Evolutionary conservation across 345 rosid genomes (phyloP).

Genomic region (Brassica cretica): DNA sequence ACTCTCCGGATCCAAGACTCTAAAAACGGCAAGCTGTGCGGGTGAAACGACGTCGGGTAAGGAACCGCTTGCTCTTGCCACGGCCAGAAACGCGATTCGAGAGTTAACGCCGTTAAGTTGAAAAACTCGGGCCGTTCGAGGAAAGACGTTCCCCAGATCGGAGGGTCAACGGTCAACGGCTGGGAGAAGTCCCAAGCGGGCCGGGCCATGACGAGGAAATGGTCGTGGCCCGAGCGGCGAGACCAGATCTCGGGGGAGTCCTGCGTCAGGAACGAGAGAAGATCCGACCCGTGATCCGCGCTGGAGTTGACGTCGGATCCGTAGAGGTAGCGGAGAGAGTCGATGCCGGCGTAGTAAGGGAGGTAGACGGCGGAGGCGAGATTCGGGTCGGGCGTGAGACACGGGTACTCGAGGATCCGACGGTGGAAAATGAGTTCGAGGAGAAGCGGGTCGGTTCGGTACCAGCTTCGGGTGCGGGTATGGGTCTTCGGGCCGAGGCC

Average conservation of each 20-base stretch:
- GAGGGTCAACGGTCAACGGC: conserved; percentile 64
- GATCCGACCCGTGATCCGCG: conserved; percentile 66
- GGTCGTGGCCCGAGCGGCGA: conserved; percentile 63
- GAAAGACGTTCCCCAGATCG: conserved; percentile 92
- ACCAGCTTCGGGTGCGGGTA: conserved; percentile 80
- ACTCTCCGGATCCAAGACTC: conserved; percentile 77
- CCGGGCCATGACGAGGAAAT: conserved; percentile 83
- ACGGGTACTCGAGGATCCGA: conserved; percentile 81
- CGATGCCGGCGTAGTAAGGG: conserved; percentile 84
- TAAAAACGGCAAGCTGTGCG: conserved; percentile 55
- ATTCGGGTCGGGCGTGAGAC: conserved; percentile 72
- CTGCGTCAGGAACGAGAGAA: conserved; percentile 48
- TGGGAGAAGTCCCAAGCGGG: conserved; percentile 98
- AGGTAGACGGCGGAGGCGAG: conserved; percentile 70
- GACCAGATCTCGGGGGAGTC: conserved; percentile 62
- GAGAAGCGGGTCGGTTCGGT: conserved; percentile 68
- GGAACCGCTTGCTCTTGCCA: conserved; percentile 97
- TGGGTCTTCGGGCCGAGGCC: conserved; percentile 92
- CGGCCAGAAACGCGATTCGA: conserved; percentile 71
- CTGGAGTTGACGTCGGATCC: conserved; percentile 76
- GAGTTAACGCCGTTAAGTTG: conserved; percentile 70
- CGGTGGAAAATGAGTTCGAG: conserved; percentile 86
- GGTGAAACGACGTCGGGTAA: conserved; percentile 90
- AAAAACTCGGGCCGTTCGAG: conserved; percentile 74
- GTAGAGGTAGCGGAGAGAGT: conserved; percentile 70